Base-by-base conservation (phyloP, 345 rosid species). In the Heritiera fomes region DNA sequence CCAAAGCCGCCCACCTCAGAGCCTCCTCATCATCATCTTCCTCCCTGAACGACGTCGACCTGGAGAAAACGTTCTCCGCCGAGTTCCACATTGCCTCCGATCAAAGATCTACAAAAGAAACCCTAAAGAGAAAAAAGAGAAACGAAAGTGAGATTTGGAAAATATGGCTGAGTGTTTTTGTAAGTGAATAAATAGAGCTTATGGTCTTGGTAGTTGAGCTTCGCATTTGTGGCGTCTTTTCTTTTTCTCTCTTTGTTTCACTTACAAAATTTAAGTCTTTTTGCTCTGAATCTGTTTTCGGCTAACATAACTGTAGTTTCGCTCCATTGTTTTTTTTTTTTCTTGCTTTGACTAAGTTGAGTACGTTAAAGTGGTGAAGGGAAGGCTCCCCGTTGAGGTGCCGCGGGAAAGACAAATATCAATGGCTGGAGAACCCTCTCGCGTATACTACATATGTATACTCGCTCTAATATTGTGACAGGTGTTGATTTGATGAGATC, bases 1-100 rank as follows among this genome's bases (percentile, higher is more conserved):
- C 95, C 56, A 96, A 77, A 77, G 97, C 99, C 18, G 93, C 99
- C 98, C 97, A 95, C 20, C 88, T 92, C 3, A 95, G 91, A 68
- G 91, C 94, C 86, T 93, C 98, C 87, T 95, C 95, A 18, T 93
- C 89, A 23, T 86, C 91, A 0, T 79, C 91, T 40, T 84, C 88
- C 79, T 90, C 94, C 80, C 83, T 77, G 70, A 85, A 87, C 81
- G 98, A 92, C 62, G 91, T 71, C 82, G 96, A 74, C 77, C 94
- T 86, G n/a, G 91, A 80, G 76, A 95, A 91, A 34, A 83, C 89
- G 70, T 88, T 92, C 86, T 92, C 96, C 81, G 87, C 88, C 79
- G 97, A 87, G 80, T 86, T 93, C 99, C 99, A 95, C 99, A 95
- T 84, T 75, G 32, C 47, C 38, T 61, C 40, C 74, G 9, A 38